Evolutionary conservation across 192 early-diverging fungal genomes (phyloP), one percentile per base, ranked within the genome.

Genomic region (Coemansia sp.): DNA sequence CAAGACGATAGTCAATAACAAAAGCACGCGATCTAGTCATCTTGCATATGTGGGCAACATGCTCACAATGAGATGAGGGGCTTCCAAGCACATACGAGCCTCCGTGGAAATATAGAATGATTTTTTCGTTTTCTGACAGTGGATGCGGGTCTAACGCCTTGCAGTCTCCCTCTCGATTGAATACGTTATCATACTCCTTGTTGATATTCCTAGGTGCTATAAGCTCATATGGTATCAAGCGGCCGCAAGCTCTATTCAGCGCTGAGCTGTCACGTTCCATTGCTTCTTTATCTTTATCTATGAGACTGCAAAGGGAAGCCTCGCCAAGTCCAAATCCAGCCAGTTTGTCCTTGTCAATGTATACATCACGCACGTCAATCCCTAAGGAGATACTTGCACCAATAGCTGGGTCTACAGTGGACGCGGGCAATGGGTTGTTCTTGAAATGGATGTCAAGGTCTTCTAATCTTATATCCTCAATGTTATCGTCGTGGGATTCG

Each of bases 1-100:
- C 71, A n/a, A 78, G 76, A 4, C 76, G 65, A 40, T 78, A 78
- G 61, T 73, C 71, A 9, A 73, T 18, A 10, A 63, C 48, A 64
- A 77, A 66, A 0, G 67, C 63, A 10, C 63, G 64, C 43, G 49
- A 6, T 22, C 36, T 48, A 2, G 40, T 54, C 21, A 22, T 26
- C 18, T 63, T 49, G 8, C 58, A 66, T 3, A 67, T 22, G 16
- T 61, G 10, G 0, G 43, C 57, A 8, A 77, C 7, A n/a, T 42
- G 39, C 19, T 62, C 40, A 5, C 75, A 62, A 11, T 77, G 69
- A 13, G 75, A 67, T 1, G 37, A 41, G 0, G 75, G 65, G 7
- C 51, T 55, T 19, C 75, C 75, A 42, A 61, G 16, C 15, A 58
- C 39, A 39, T 77, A 77, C 8, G 65, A 63, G 4, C 75, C 75